Conservation (phyloP, 371 early-diverging fungal genomes). For the Mortierella sp. region DNA sequence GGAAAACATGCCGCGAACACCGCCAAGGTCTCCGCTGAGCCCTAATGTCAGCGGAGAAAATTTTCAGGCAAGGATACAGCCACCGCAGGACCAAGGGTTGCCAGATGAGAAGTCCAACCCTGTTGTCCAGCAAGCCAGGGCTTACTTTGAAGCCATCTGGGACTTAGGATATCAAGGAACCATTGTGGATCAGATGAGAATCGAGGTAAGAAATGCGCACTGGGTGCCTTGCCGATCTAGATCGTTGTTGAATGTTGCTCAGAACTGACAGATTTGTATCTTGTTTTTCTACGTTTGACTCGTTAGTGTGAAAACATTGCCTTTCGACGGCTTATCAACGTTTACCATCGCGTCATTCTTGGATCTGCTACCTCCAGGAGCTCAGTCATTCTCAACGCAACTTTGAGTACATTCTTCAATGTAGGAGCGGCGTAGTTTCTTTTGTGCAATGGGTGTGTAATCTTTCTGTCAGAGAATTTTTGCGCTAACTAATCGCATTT, state of each 20-base stretch:
- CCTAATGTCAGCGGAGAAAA: slow-evolving; percentile 45
- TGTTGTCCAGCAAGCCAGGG: slow-evolving; percentile 27
- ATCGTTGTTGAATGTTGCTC: too few relatives aligned
- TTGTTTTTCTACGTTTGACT: background rate
- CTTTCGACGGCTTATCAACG: slow-evolving; percentile 29
- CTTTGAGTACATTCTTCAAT: slow-evolving; percentile 40
- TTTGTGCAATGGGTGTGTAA: too few relatives aligned
- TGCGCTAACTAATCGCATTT: background rate
- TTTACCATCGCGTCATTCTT: slow-evolving; percentile 40
- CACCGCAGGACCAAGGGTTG: slow-evolving; percentile 4
- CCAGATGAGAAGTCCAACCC: slow-evolving; percentile 28
- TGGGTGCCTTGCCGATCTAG: too few relatives aligned
- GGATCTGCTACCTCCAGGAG: slow-evolving; percentile 28
- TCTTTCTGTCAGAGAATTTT: background rate
- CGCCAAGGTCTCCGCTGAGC: slow-evolving; percentile 43
- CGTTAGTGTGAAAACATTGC: slow-evolving; percentile 31
- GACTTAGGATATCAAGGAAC: slow-evolving; percentile 54
- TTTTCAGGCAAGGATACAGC: slow-evolving; percentile 23
- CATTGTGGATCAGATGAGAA: slow-evolving; percentile 46
- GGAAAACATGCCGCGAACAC: slow-evolving; percentile 27
- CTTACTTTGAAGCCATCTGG: slow-evolving; percentile 63
- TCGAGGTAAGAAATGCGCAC: slow-evolving; percentile 30
- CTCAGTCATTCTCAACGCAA: slow-evolving; percentile 26
- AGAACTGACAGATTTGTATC: background rate
- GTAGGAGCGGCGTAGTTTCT: slow-evolving; percentile 16